Conservation (phyloP, 2,329 filamentous ascomycete genomes). For the Trichoderma afroharzianum region DNA sequence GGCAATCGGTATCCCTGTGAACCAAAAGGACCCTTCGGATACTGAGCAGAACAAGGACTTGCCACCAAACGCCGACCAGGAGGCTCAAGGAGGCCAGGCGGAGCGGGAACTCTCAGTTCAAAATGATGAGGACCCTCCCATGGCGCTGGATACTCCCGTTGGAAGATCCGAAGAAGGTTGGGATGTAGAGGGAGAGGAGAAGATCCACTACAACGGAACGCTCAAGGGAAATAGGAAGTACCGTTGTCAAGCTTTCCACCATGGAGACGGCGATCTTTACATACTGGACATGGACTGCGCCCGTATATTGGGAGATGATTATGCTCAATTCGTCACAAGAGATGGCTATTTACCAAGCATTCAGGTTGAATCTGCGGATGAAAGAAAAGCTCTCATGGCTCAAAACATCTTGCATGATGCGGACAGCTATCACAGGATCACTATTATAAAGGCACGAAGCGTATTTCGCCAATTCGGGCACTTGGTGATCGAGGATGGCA, state of each 20-base stretch:
- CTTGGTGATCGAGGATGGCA: not conserved
- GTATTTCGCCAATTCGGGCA: not conserved
- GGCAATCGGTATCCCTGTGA: too few relatives aligned
- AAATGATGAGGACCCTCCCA: not conserved
- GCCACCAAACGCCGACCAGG: not conserved
- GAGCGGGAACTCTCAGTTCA: not conserved
- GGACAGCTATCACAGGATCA: rapidly evolving
- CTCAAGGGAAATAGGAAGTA: not conserved
- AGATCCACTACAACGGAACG: rapidly evolving
- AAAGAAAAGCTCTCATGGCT: not conserved
- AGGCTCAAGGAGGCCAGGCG: not conserved
- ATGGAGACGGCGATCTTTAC: too few relatives aligned
- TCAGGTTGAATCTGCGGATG: too few relatives aligned
- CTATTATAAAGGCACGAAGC: not conserved
- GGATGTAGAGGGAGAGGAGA: not conserved
- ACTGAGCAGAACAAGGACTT: not conserved
- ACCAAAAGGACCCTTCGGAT: not conserved
- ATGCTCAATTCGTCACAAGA: rapidly evolving
- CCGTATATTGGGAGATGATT: rapidly evolving
- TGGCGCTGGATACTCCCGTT: too few relatives aligned
- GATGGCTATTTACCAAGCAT: too few relatives aligned
- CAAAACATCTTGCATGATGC: not conserved
- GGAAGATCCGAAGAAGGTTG: too few relatives aligned
- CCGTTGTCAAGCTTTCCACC: too few relatives aligned
- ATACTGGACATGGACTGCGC: not conserved